These are phyloP conservation scores for Colletotrichum lentis DNA, from an alignment of 2,329 filamentous ascomycete genomes.

Conservation along the genomic window DNA sequence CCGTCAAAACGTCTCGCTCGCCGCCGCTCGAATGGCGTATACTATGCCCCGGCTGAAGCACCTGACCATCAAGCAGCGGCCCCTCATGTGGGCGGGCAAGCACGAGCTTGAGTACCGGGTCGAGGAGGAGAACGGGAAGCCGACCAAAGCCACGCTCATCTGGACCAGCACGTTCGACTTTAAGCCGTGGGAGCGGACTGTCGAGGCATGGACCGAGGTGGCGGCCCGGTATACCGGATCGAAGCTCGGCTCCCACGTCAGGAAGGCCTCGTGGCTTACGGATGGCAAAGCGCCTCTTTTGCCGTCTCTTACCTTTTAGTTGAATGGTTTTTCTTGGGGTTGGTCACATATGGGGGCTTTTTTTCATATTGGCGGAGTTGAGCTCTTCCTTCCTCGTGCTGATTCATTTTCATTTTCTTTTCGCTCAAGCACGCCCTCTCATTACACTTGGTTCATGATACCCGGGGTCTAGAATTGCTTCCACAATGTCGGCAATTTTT, in stretches of 20 bases:
- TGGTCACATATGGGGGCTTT: no score
- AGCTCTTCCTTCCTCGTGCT: neutral
- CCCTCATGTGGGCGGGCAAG: constrained; percentile 42
- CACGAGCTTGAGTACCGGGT: constrained; percentile 39
- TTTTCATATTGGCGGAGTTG: neutral
- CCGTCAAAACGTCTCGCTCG: constrained; percentile 40
- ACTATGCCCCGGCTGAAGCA: constrained; percentile 40
- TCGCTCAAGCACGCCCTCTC: neutral
- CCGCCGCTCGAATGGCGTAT: constrained; percentile 39
- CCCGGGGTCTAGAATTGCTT: constrained; percentile 11
- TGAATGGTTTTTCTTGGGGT: neutral
- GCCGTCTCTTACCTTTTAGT: constrained; percentile 30
- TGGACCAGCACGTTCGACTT: constrained; percentile 41
- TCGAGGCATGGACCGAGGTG: constrained; percentile 41
- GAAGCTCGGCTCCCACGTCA: constrained; percentile 12
- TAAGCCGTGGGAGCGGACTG: constrained; percentile 39
- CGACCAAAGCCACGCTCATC: constrained; percentile 30
- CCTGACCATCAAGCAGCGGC: constrained; percentile 39
- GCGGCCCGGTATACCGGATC: constrained; percentile 32
- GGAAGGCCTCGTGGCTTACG: constrained; percentile 17
- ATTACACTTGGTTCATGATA: constrained; percentile 13
- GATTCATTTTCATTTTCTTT: neutral
- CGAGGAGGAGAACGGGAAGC: constrained; percentile 11
- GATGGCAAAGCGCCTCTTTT: constrained; percentile 34
- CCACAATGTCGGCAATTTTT: neutral